Evolutionary conservation across 257 asterid species (phyloP), one percentile per base, ranked within the genome.

Genomic region (Osmanthus fragrans): DNA sequence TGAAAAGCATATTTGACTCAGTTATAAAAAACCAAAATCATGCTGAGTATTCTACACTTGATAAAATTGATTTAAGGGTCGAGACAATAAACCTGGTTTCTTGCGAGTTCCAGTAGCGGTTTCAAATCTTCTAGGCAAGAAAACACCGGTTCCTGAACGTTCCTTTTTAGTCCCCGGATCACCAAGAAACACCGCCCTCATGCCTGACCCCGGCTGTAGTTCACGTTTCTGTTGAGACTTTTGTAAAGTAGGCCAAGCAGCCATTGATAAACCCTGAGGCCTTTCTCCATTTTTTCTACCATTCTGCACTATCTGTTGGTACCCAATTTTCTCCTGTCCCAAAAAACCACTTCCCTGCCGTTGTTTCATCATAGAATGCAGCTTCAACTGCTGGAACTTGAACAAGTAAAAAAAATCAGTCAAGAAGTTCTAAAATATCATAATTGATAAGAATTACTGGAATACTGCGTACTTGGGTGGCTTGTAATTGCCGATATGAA

Each of bases 111-210:
- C 88, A 11, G 82, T 3, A 1, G 91, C 74, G 74, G 88, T 4
- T 9, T 84, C 89, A 7, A 71, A 10, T 77, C 87, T 81, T 73
- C 96, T 76, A 11, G 98, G 98, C 75, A 94, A 73, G 74, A 94
- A 94, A 51, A 94, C 98, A 0, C 97, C 98, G 11, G 98, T 94
- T 4, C 98, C 98, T 36, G 92, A 84, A 36, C 97, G 84, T 73
- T 89, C 95, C 45, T 83, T 91, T 27, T 81, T 91, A 1, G 81
- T 68, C 0, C 71, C 90, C 73, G 81, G 79, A 23, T 89, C 92
- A 4, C 97, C 96, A 3, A 87, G 87, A 25, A 87, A 94, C 32
- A 89, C 89, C 34, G 92, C 87, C 30, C 90, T 80, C 96, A 85
- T 85, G 30, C 93, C 91, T 10, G 92, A 81, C 25, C 92, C 86